A percentile compares a stretch with the other conserved stretches of the same genome.
These are phyloP conservation scores for Peronosclerospora sorghi DNA, from an alignment of 352 stramenopile species.

Conservation along the genomic window DNA sequence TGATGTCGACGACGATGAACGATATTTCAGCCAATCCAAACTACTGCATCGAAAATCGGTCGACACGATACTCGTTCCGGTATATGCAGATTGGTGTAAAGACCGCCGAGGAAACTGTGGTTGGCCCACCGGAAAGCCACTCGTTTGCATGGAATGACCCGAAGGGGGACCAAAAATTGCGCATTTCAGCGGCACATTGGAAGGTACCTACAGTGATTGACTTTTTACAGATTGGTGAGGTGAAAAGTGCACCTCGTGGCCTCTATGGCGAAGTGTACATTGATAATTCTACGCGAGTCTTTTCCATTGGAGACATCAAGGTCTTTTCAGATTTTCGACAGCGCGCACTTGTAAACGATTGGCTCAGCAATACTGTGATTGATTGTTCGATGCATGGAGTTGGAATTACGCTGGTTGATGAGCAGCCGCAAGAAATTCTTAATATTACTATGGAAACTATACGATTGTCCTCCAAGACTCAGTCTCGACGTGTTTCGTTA, in stretches of 20 bases:
- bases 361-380: slow-evolving; percentile 63
- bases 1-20: slow-evolving; percentile 53
- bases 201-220: slow-evolving; percentile 65
- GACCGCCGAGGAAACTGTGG: slow-evolving; percentile 47
- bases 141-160: slow-evolving; percentile 79
- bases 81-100: slow-evolving; percentile 60
- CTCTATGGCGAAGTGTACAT: slow-evolving; percentile 82
- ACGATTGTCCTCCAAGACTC: slow-evolving; percentile 38
- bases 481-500: slow-evolving; percentile 39
- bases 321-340: slow-evolving; percentile 48
- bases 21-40: slow-evolving; percentile 57
- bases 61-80: slow-evolving; percentile 51
- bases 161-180: slow-evolving; percentile 40
- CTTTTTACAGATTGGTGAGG: slow-evolving; percentile 60
- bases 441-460: slow-evolving; percentile 86
- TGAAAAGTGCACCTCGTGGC: slow-evolving; percentile 38
- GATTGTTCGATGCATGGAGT: slow-evolving; percentile 65
- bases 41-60: slow-evolving; percentile 83
- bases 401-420: slow-evolving; percentile 72
- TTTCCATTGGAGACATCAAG: slow-evolving; percentile 64
- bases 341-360: slow-evolving; percentile 48
- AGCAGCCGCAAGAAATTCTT: slow-evolving; percentile 59
- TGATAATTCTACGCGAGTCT: slow-evolving; percentile 65
- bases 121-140: slow-evolving; percentile 59
- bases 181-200: slow-evolving; percentile 46